Conservation (phyloP, 495 filamentous ascomycete species). For the Corynascus novoguineensis region DNA sequence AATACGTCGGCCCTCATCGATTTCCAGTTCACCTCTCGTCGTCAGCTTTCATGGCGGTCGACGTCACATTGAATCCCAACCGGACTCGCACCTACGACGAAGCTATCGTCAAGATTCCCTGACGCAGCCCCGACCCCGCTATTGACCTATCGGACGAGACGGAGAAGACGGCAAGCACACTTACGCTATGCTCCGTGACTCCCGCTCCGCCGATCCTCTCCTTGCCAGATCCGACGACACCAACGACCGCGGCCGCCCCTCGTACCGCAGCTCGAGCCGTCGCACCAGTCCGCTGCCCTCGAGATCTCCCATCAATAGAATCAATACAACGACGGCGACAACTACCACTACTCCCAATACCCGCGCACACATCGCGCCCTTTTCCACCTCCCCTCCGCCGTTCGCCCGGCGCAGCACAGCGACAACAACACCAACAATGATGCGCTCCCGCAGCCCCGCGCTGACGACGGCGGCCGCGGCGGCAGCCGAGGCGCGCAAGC, state of each 20-base stretch:
- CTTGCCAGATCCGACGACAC: constrained; percentile 7
- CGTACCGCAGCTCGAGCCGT: not conserved
- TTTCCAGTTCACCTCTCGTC: not conserved
- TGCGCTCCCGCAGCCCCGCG: constrained; percentile 22
- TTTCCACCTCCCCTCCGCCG: not conserved
- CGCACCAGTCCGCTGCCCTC: constrained; percentile 1
- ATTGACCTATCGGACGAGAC: not conserved
- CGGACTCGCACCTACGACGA: not conserved
- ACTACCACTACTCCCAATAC: not conserved
- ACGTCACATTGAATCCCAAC: not conserved
- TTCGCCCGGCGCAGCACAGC: not conserved
- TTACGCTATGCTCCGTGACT: constrained; percentile 3
- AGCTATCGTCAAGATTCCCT: not conserved
- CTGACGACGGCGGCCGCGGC: constrained; percentile 48
- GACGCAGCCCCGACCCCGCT: not conserved
- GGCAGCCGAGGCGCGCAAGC: constrained; percentile 55
- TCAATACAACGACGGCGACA: not conserved
- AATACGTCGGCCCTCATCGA: no score
- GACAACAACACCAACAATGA: not conserved
- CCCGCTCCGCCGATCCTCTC: constrained; percentile 11
- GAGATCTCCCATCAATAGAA: no score
- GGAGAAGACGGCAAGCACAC: not conserved
- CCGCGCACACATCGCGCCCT: no score
- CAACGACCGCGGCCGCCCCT: constrained; percentile 3
- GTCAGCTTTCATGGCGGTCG: constrained; percentile 1